Conservation (phyloP, 1,284 basidiomycete genomes). For the Marasmius fiardii region DNA sequence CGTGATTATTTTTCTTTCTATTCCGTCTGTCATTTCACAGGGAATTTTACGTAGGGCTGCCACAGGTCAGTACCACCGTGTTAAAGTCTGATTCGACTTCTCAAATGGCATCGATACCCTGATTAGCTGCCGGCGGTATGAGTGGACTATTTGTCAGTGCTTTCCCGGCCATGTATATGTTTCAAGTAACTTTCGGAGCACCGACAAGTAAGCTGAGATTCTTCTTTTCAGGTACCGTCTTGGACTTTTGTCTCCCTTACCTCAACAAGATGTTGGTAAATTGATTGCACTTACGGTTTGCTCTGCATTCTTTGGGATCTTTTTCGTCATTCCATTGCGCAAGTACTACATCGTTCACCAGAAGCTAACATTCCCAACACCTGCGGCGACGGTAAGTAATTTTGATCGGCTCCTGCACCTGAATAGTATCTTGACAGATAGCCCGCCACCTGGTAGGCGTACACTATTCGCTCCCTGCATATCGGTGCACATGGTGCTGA, state of each 20-base stretch:
- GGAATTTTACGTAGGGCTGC: slow-evolving; percentile 33
- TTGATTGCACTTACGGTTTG: slow-evolving; percentile 24
- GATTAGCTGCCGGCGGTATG: slow-evolving; percentile 30
- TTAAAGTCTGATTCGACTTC: background rate
- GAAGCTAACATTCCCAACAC: slow-evolving; percentile 68
- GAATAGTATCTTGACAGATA: background rate
- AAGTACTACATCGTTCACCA: slow-evolving; percentile 69
- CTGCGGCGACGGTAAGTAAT: slow-evolving; percentile 56
- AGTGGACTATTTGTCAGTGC: slow-evolving; percentile 64
- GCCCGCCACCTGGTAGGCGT: slow-evolving; percentile 31
- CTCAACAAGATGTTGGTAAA: slow-evolving; percentile 3
- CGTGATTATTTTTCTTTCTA: slow-evolving; percentile 4
- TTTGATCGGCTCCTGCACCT: background rate
- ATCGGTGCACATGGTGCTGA: slow-evolving; percentile 45
- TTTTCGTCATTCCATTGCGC: slow-evolving; percentile 64
- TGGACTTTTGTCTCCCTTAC: slow-evolving; percentile 28
- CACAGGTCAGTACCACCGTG: slow-evolving; percentile 23
- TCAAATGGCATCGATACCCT: slow-evolving; percentile 37
- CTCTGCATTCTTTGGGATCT: slow-evolving; percentile 63
- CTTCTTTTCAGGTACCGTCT: background rate
- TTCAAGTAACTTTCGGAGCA: slow-evolving; percentile 24
- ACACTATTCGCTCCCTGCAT: slow-evolving; percentile 64
- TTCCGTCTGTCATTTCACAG: background rate
- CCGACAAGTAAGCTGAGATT: background rate
- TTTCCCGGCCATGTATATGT: slow-evolving; percentile 62